Conservation (phyloP, 768 basidiomycete genomes). For the Rhizopogon salebrosus region DNA sequence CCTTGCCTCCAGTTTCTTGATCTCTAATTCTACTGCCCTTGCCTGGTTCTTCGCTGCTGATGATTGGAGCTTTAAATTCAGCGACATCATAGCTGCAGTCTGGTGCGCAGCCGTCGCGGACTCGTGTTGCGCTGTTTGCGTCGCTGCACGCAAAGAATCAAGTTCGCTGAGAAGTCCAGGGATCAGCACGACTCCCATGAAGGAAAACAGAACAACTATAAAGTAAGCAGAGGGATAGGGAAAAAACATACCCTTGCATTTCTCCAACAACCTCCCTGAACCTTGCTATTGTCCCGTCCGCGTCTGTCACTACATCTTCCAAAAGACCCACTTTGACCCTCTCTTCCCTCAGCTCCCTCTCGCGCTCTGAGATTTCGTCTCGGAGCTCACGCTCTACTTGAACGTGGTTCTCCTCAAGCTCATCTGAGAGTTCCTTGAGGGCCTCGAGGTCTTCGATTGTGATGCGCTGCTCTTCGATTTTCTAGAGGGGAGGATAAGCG, state of each 20-base stretch:
- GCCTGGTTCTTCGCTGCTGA: slow-evolving; percentile 88
- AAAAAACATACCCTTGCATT: slow-evolving; percentile 60
- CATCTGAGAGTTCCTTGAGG: slow-evolving; percentile 92
- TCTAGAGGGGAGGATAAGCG: slow-evolving; percentile 38
- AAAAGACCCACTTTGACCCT: slow-evolving; percentile 25
- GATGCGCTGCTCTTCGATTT: slow-evolving; percentile 96
- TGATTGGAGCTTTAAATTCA: slow-evolving; percentile 92
- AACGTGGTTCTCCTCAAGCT: slow-evolving; percentile 92
- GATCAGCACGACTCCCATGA: neutral
- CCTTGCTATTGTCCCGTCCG: slow-evolving; percentile 82
- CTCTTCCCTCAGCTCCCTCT: neutral
- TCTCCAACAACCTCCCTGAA: slow-evolving; percentile 90
- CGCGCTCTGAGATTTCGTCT: slow-evolving; percentile 54
- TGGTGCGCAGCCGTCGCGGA: slow-evolving; percentile 82
- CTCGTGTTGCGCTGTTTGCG: slow-evolving; percentile 79
- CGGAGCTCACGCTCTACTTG: slow-evolving; percentile 91
- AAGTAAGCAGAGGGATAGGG: slow-evolving; percentile 4
- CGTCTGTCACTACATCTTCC: slow-evolving; percentile 78
- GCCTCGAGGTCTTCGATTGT: slow-evolving; percentile 96
- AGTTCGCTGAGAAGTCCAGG: slow-evolving; percentile 59
- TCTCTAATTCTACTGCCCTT: slow-evolving; percentile 82
- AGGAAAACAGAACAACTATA: neutral
- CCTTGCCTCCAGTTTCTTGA: slow-evolving; percentile 77
- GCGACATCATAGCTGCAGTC: slow-evolving; percentile 88
- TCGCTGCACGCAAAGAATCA: slow-evolving; percentile 76